Conservation (phyloP, 305 asterid species). For the Rubia balearica region DNA sequence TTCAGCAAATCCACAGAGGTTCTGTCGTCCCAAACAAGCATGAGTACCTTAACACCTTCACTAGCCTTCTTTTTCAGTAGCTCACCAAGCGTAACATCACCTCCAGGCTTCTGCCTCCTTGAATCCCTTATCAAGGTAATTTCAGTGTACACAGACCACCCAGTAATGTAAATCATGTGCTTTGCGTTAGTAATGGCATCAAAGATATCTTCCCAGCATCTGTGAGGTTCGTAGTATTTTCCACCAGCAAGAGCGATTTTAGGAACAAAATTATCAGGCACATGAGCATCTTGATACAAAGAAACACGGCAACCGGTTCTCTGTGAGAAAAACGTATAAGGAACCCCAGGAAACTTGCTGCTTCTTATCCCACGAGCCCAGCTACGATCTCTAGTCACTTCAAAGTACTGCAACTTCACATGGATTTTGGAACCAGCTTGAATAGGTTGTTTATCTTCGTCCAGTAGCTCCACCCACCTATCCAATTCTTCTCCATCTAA, state of each 20-base stretch:
- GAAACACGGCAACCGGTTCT: constrained; percentile 75
- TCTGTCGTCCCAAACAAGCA: constrained; percentile 95
- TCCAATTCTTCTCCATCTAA: constrained; percentile 76
- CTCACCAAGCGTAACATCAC: constrained; percentile 69
- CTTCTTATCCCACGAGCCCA: constrained; percentile 79
- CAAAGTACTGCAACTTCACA: constrained; percentile 72
- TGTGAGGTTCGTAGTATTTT: constrained; percentile 53
- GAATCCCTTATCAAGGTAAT: constrained; percentile 67
- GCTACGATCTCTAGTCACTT: constrained; percentile 59
- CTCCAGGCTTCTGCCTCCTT: constrained; percentile 70
- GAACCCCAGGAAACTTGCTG: constrained; percentile 68
- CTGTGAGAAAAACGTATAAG: constrained; percentile 75
- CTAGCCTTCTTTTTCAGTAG: constrained; percentile 77
- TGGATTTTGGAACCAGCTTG: constrained; percentile 65
- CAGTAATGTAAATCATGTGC: constrained; percentile 86
- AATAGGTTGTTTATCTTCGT: constrained; percentile 56
- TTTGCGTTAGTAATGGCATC: constrained; percentile 83
- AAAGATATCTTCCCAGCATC: constrained; percentile 89
- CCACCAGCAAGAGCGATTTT: constrained; percentile 76
- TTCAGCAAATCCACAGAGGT: constrained; percentile 76
- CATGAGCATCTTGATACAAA: constrained; percentile 76
- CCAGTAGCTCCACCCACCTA: constrained; percentile 76
- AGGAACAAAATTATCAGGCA: constrained; percentile 68
- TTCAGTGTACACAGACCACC: constrained; percentile 88
- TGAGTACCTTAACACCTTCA: constrained; percentile 74